These are phyloP conservation scores for Brettanomyces naardenensis DNA, from an alignment of 805 yeast genomes.

Conservation along the genomic window DNA sequence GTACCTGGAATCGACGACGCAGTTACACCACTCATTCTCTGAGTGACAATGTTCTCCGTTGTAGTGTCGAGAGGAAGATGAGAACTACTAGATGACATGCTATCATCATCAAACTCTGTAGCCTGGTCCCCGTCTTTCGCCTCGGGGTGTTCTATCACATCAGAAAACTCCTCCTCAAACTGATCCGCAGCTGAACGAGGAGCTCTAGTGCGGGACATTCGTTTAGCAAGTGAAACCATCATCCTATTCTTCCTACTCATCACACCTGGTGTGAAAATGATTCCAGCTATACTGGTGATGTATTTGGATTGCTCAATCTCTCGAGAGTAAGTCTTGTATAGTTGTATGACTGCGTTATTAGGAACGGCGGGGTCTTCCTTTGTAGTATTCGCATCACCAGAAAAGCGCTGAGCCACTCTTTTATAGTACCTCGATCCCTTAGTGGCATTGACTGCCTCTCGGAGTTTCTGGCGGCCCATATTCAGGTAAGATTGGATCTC, in stretches of 20 bases:
- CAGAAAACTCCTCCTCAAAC: constrained; percentile 30
- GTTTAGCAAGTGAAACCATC: constrained; percentile 60
- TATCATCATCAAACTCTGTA: constrained; percentile 11
- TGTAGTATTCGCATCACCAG: background rate
- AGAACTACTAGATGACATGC: constrained; percentile 13
- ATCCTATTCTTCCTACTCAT: constrained; percentile 65
- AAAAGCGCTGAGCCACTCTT: constrained; percentile 4
- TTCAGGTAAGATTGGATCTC: background rate
- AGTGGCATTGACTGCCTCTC: constrained; percentile 42
- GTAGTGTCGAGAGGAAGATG: background rate
- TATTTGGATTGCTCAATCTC: constrained; percentile 27
- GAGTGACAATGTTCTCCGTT: constrained; percentile 35
- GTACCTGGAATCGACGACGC: constrained; percentile 58
- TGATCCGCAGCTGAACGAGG: constrained; percentile 20
- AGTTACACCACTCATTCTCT: constrained; percentile 63
- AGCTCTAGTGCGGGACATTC: constrained; percentile 40
- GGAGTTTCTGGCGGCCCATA: constrained; percentile 25
- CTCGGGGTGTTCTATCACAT: constrained; percentile 24
- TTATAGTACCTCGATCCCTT: constrained; percentile 42
- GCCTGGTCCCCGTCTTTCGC: constrained; percentile 1
- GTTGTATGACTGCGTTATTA: constrained; percentile 48
- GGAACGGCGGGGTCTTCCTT: constrained; percentile 29
- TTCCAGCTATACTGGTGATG: constrained; percentile 63
- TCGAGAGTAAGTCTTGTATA: constrained; percentile 52
- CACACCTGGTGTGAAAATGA: constrained; percentile 61